phyloP scores from a whole-genome alignment of 768 basidiomycete species.

The Termitomyces sp. region DNA sequence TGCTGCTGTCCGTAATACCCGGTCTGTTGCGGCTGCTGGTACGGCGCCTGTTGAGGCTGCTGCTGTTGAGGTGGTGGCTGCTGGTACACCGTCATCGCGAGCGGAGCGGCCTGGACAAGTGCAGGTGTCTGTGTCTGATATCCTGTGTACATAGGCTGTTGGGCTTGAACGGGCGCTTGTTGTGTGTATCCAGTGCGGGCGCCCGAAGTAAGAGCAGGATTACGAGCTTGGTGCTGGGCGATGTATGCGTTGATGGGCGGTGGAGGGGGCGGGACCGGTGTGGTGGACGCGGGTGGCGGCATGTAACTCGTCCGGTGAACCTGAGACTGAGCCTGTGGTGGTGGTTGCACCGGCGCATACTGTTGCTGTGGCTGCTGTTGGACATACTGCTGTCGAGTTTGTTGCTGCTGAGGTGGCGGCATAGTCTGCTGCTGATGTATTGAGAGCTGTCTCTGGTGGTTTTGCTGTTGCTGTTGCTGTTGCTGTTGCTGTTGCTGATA shows the following conservation, averaged over 20 bases:
- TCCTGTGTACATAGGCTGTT: slow-evolving; percentile 20
- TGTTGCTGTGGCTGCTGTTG: slow-evolving; percentile 16
- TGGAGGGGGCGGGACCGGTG: slow-evolving; percentile 25
- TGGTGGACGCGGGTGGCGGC: slow-evolving; percentile 6
- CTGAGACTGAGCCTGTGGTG: slow-evolving; percentile 18
- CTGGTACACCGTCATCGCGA: slow-evolving; percentile 15
- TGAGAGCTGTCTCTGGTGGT: not conserved
- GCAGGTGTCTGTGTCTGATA: slow-evolving; percentile 2
- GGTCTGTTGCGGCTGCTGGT: slow-evolving; percentile 6
- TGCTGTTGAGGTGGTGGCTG: slow-evolving; percentile 20
- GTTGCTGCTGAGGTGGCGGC: slow-evolving; percentile 21
- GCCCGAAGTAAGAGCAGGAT: not conserved
- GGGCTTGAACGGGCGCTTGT: slow-evolving; percentile 13
- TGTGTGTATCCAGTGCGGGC: slow-evolving; percentile 27
- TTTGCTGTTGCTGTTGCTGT: slow-evolving; percentile 32
- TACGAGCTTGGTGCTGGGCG: slow-evolving; percentile 26
- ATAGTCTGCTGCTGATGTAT: slow-evolving; percentile 17
- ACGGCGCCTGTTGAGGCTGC: slow-evolving; percentile 16
- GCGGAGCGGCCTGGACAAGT: slow-evolving; percentile 3
- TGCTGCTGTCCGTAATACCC: slow-evolving; percentile 20
- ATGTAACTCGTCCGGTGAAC: slow-evolving; percentile 28
- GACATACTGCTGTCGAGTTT: slow-evolving; percentile 17
- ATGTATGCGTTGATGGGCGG: slow-evolving; percentile 22
- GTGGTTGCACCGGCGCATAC: slow-evolving; percentile 16
- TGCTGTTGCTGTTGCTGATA: slow-evolving; percentile 41